Evolutionary conservation across 1,139 yeast genomes (phyloP).

Genomic region (Pichia terricola): DNA sequence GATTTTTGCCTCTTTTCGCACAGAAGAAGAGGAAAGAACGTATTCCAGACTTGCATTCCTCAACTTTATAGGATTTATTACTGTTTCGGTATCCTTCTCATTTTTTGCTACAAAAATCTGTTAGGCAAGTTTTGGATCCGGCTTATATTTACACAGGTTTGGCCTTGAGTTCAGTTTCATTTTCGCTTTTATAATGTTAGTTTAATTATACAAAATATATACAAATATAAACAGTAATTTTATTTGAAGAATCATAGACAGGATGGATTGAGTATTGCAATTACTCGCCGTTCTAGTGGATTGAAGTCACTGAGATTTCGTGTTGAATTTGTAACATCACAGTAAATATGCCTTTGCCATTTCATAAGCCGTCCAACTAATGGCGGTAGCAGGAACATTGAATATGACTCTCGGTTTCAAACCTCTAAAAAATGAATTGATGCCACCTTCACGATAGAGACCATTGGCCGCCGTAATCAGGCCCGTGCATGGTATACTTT

Average conservation of each 20-base stretch:
- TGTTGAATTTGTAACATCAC: background rate
- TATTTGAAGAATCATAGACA: background rate
- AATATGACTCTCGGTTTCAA: slow-evolving; percentile 85
- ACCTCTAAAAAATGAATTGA: slow-evolving; percentile 70
- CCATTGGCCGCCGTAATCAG: slow-evolving; percentile 64
- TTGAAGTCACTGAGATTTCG: too few relatives aligned
- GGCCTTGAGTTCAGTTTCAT: too few relatives aligned
- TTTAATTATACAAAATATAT: too few relatives aligned
- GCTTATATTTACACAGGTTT: too few relatives aligned
- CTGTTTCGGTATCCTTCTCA: slow-evolving; percentile 72
- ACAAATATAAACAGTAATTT: background rate
- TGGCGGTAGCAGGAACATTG: slow-evolving; percentile 94
- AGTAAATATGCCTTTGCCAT: slow-evolving; percentile 75
- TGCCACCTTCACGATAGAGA: slow-evolving; percentile 58
- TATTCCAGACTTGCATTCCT: slow-evolving; percentile 76
- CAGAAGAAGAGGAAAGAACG: slow-evolving; percentile 75
- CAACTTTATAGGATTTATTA: slow-evolving; percentile 69
- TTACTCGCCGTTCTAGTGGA: too few relatives aligned
- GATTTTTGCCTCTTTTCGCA: slow-evolving; percentile 71
- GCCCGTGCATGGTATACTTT: slow-evolving; percentile 58
- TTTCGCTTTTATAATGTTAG: too few relatives aligned
- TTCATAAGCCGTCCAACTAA: slow-evolving; percentile 97
- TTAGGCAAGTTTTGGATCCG: background rate
- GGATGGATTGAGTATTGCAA: background rate
- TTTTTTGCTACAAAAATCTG: slow-evolving; percentile 57